Evolutionary conservation across 805 yeast genomes (phyloP), one percentile per base, ranked within the genome.

Genomic region (Cyberlindnera veronae): DNA sequence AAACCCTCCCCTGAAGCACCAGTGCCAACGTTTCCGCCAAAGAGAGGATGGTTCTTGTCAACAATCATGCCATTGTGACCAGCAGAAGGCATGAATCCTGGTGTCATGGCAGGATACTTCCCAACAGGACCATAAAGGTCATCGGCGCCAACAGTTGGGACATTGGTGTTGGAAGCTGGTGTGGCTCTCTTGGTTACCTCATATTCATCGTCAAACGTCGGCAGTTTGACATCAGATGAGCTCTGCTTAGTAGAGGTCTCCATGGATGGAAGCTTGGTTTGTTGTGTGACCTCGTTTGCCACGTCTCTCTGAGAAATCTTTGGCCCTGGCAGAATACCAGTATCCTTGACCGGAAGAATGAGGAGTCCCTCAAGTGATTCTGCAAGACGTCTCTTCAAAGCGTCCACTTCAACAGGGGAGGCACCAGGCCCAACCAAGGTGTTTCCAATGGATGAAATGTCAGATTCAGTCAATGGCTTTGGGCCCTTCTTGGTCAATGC

Each of bases 51-150:
- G 32, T 69, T 55, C 2, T 65, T 51, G 4, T 74, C 66, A 1
- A 80, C 78, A 39, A 71, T 60, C 84, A 78, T 77, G 0, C 83
- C 84, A 12, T 77, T 76, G 21, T 57, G 37, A 14, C 19, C 32
- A 4, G 34, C 28, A 7, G 22, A 13, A 21, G 34, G 26, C 3
- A 31, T 29, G 29, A 36, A 18, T 5, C 50, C 67, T 1, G 77
- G 75, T 41, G 58, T 58, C 46, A 74, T 44, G 3, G 50, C 46
- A 4, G 81, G 81, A 38, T 71, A 53, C 39, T 60, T 54, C 12
- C 31, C 72, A n/a, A 21, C 72, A 62, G 36, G 67, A 49, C 82
- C 83, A 43, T 72, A 64, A 31, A 76, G 57, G 53, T 79, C 84
- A 11, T 65, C 54, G 23, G 68, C 72, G 0, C 84, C 84, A 28